Base-by-base conservation (phyloP, 2,329 filamentous ascomycete genomes). In the Aspergillus arachidicola region DNA sequence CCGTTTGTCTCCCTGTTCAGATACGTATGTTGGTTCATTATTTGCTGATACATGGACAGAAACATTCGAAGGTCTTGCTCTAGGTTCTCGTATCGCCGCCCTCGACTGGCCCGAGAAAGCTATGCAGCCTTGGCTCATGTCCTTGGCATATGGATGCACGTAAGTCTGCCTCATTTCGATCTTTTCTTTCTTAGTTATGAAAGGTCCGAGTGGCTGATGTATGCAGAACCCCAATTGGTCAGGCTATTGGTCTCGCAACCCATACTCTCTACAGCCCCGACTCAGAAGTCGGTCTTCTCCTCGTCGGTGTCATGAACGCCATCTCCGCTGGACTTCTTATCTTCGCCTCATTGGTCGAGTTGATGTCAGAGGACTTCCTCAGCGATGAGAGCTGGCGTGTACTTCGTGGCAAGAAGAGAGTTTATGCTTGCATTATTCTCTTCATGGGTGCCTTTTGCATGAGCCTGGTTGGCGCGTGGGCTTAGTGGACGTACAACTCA, bases 271-370 rank as follows among this genome's bases (percentile, higher is more conserved):
- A 94, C 77, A 89, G 91, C 66, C 91, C 91, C 0, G 83, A 86
- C 72, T 91, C 89, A 64, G 86, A 91, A 75, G 85, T 87, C 0
- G 91, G 91, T 0, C 80, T 94, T 36, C 80, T 94, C 14, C 86
- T 94, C 73, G 91, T 94, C 1, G 91, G 91, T 16, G 85, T 91
- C 69, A 94, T 94, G 90, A 94, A 94, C 69, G 91, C 90, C 56
- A 89, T 94, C 43, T 92, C 89, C 0, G 87, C 89, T n/a, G 91
- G 91, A 0, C 80, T 94, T 45, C 77, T 94, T 41, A 82, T 94
- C 7, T 94, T 92, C 71, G 91, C 91, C 0, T 91, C 90, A 0
- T 79, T 94, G 26, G 91, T 94, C 0, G 91, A 94, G 77, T 80
- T 94, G 19, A 83, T 94, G 62, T 89, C 90, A 0, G 91, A 94